These are phyloP conservation scores for Isabelozyma gotoi DNA, from an alignment of 805 yeast genomes.

Conservation along the genomic window DNA sequence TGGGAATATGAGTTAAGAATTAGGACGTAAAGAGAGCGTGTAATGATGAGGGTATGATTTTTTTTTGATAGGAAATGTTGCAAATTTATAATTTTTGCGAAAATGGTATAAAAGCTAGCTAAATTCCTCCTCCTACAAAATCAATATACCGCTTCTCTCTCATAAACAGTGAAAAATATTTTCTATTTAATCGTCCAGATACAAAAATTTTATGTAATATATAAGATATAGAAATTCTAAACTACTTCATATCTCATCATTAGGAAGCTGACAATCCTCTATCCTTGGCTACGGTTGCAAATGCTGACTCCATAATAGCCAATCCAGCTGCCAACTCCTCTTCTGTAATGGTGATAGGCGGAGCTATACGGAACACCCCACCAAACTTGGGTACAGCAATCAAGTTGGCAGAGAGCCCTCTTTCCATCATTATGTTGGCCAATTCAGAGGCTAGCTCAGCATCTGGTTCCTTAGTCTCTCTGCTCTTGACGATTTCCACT, in stretches of 20 bases:
- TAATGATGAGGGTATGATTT: not conserved
- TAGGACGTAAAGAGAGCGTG: not conserved
- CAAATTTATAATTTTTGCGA: not conserved
- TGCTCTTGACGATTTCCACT: slow-evolving; percentile 14
- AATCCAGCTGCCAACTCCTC: not conserved
- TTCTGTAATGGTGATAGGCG: slow-evolving; percentile 12
- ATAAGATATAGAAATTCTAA: too few species aligned
- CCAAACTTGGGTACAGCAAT: slow-evolving; percentile 20
- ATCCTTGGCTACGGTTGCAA: not conserved
- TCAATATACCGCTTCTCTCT: not conserved
- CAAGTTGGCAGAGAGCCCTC: slow-evolving; percentile 22
- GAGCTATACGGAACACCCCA: slow-evolving; percentile 21
- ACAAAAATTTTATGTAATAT: too few species aligned
- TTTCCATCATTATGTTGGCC: slow-evolving; percentile 11
- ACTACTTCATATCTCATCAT: too few species aligned
- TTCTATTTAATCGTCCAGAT: too few species aligned
- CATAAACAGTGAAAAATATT: too few species aligned
- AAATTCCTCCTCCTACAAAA: not conserved
- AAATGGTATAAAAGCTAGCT: not conserved
- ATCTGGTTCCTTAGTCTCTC: slow-evolving; percentile 9
- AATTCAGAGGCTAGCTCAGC: slow-evolving; percentile 3
- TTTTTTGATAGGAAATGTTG: not conserved
- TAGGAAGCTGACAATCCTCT: not conserved
- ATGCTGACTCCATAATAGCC: not conserved
- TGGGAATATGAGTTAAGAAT: not conserved